These are phyloP conservation scores for Phaeophleospora eucalypticola DNA, from an alignment of 2,329 filamentous ascomycete species.

Conservation along the genomic window DNA sequence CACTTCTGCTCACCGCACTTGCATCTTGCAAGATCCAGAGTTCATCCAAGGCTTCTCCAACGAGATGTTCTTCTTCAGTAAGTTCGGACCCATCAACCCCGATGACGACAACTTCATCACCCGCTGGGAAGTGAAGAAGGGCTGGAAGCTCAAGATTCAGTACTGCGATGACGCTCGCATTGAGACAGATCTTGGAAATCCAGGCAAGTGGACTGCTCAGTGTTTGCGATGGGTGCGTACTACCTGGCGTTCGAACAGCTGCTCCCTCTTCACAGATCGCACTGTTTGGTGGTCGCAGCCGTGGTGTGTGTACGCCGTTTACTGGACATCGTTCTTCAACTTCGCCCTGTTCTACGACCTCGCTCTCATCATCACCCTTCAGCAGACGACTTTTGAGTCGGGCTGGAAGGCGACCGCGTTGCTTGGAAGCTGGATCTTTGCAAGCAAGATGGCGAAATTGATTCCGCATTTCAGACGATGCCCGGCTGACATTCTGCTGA, in stretches of 20 bases:
- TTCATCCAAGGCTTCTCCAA: conserved; percentile 47
- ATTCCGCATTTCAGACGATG: conserved; percentile 8
- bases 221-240: conserved; percentile 56
- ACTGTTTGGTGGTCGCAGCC: conserved; percentile 31
- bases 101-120: conserved; percentile 64
- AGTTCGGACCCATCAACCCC: conserved; percentile 47
- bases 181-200: conserved; percentile 51
- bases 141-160: conserved; percentile 55
- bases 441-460: conserved; percentile 9
- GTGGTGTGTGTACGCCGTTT: conserved; percentile 56
- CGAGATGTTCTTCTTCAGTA: conserved; percentile 53
- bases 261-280: conserved; percentile 34
- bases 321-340: conserved; percentile 52
- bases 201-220: conserved; percentile 50
- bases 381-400: conserved; percentile 26
- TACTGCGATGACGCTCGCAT: conserved; percentile 47
- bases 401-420: background rate
- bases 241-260: conserved; percentile 47
- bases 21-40: conserved; percentile 43
- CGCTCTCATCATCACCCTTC: conserved; percentile 37
- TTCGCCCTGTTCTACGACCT: conserved; percentile 54
- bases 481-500: conserved; percentile 9
- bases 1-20: conserved; percentile 50
- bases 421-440: conserved; percentile 6
- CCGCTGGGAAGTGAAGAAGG: conserved; percentile 47